phyloP scores from a whole-genome alignment of 441 rosid genomes.

The Metrosideros polymorpha region DNA sequence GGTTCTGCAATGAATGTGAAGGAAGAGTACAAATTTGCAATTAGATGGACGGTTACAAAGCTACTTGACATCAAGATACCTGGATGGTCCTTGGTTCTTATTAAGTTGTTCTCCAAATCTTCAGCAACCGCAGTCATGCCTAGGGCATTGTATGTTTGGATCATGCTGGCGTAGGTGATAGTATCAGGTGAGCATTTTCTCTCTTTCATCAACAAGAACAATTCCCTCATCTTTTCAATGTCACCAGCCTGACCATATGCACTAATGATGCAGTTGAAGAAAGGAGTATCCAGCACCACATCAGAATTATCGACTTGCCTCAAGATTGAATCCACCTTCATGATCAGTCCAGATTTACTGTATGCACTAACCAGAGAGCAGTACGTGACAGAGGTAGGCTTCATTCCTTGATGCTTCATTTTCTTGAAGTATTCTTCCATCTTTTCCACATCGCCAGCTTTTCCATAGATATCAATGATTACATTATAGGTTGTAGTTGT shows the following conservation, averaged over 20 bases:
- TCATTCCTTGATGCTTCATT: constrained; percentile 75
- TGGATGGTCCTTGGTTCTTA: constrained; percentile 18
- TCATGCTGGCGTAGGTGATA: constrained; percentile 59
- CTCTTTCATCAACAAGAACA: constrained; percentile 54
- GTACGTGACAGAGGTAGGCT: constrained; percentile 67
- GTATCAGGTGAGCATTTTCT: constrained; percentile 57
- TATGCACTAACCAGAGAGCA: constrained; percentile 67
- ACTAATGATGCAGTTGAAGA: constrained; percentile 66
- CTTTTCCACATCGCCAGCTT: constrained; percentile 38
- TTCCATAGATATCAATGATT: constrained; percentile 62
- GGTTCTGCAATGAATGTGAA: background rate
- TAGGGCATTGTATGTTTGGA: constrained; percentile 56
- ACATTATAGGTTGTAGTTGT: constrained; percentile 51
- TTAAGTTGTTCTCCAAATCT: constrained; percentile 40
- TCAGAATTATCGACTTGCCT: constrained; percentile 78
- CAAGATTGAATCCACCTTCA: constrained; percentile 55
- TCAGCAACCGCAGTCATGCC: constrained; percentile 56
- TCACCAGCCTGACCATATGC: constrained; percentile 71
- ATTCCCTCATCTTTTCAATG: constrained; percentile 50
- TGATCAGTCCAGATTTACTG: constrained; percentile 40
- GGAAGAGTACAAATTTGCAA: background rate
- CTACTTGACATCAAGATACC: constrained; percentile 7
- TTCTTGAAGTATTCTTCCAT: constrained; percentile 57
- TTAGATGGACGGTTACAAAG: background rate
- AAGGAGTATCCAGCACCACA: constrained; percentile 62